Evolutionary conservation across 225 moss, liverwort and hornwort species (phyloP), one percentile per base, ranked within the genome.

Genomic region (Marchantia polymorpha): DNA sequence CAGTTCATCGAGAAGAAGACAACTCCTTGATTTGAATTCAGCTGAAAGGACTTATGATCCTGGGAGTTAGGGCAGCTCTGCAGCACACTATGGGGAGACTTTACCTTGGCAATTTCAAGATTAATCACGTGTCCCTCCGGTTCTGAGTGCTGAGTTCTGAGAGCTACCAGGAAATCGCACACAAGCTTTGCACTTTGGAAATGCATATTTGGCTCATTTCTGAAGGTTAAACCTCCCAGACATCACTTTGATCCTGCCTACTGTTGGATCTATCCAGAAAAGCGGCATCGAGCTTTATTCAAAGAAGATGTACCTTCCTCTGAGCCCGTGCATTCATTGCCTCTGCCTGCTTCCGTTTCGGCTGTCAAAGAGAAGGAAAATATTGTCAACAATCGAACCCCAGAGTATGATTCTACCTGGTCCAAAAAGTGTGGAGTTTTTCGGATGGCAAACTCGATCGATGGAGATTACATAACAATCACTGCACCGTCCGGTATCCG

Each of bases 401-500:
- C 39, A 13, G 53, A 52, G 52, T 48, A n/a, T 72, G 61, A 68
- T 47, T 29, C 72, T 23, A n/a, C 54, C 46, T 56, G 29, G 29
- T 53, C 67, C 55, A 61, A 74, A 13, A 67, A 74, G 48, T 72
- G 61, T 56, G 80, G 82, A 23, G 69, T 79, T 52, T 80, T 64
- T 50, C 80, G 87, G 61, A 78, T 88, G 82, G 85, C 73, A 14
- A 83, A 71, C 55, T 53, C 74, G 11, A 80, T 88, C 6, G 75
- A 8, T 51, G 87, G 82, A 19, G 87, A 85, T 6, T 85, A 26
- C 66, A 52, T 85, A 13, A 56, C 85, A n/a, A 55, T 88, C 53
- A 88, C 85, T 71, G 85, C 77, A 47, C 83, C 83, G 7, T 77
- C 74, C 20, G 85, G 87, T 69, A 63, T 71, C 16, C 82, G 87